Evolutionary conservation across 208 protist genomes (phyloP).

Genomic region (Vickermania spadyakhi): DNA sequence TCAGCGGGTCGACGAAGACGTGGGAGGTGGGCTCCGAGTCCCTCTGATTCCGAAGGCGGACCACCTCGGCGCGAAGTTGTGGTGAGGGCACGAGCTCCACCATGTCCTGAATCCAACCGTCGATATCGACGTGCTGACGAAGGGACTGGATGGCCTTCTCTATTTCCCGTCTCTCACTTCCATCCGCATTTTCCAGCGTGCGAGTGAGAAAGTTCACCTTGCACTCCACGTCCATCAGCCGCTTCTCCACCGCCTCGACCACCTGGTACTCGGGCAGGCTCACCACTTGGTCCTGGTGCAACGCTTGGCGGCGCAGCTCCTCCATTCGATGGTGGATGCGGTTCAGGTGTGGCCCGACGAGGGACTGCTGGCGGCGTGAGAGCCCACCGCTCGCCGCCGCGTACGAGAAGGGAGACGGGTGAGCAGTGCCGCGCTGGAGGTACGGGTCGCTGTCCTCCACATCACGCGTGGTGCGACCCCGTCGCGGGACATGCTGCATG

Average conservation of each 20-base stretch:
- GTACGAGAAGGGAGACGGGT: too few relatives aligned
- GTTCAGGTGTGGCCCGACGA: constrained; percentile 30
- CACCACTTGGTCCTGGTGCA: constrained; percentile 22
- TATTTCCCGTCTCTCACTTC: background rate
- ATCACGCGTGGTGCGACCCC: background rate
- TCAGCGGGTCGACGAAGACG: constrained; percentile 1
- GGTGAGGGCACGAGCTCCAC: background rate
- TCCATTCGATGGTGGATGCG: constrained; percentile 51
- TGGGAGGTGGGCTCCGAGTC: background rate
- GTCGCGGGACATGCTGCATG: background rate
- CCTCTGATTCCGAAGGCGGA: background rate
- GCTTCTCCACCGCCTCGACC: constrained; percentile 25
- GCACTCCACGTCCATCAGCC: constrained; percentile 7
- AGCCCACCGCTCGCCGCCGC: constrained; percentile 4
- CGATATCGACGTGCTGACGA: background rate
- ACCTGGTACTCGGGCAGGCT: constrained; percentile 35
- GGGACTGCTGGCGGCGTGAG: constrained; percentile 10
- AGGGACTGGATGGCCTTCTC: background rate
- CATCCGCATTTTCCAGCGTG: background rate
- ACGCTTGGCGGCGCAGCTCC: constrained; percentile 23
- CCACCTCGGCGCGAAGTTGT: background rate
- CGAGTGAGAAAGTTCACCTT: background rate
- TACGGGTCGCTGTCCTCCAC: background rate
- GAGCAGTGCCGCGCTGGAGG: too few relatives aligned
- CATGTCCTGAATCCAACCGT: background rate